These are phyloP conservation scores for Leccinum incarnatum DNA, from an alignment of 768 basidiomycete genomes.

Conservation along the genomic window DNA sequence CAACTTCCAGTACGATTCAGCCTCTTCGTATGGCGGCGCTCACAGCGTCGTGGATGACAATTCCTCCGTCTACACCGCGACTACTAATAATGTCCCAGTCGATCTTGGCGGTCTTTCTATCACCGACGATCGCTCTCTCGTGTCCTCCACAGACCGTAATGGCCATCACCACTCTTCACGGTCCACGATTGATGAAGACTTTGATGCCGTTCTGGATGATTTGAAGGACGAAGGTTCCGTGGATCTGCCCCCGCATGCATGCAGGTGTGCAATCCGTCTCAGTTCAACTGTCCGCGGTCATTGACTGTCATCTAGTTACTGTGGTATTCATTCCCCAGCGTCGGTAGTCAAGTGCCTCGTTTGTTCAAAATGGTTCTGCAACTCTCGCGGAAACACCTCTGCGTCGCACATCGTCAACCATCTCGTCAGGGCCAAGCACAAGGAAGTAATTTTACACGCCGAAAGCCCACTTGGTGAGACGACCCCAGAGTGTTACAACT, in stretches of 20 bases:
- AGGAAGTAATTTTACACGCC: constrained; percentile 95
- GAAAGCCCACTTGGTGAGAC: constrained; percentile 97
- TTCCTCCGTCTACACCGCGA: constrained; percentile 77
- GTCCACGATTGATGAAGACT: constrained; percentile 69
- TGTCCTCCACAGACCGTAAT: constrained; percentile 38
- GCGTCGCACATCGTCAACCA: constrained; percentile 99
- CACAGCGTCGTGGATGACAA: constrained; percentile 74
- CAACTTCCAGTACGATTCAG: constrained; percentile 82
- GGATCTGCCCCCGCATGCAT: constrained; percentile 89
- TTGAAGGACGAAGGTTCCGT: constrained; percentile 76
- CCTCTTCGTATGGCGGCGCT: constrained; percentile 72
- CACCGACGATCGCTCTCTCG: constrained; percentile 55
- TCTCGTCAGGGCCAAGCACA: constrained; percentile 97
- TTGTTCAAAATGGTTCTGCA: constrained; percentile 98
- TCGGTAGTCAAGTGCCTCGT: constrained; percentile 94
- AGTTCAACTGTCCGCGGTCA: constrained; percentile 3
- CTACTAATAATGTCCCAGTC: constrained; percentile 51
- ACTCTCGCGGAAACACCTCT: constrained; percentile 95
- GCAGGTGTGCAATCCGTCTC: constrained; percentile 62
- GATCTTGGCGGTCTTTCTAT: constrained; percentile 70
- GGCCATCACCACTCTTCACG: constrained; percentile 35
- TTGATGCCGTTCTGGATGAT: constrained; percentile 87
- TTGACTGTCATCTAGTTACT: constrained; percentile 62
- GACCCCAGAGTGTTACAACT: constrained; percentile 98
- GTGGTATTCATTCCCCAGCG: constrained; percentile 96